A percentile compares a stretch with the other conserved stretches of the same genome.
These are phyloP conservation scores for Potentilla sterilis DNA, from an alignment of 306 rosid genomes.

Conservation along the genomic window DNA sequence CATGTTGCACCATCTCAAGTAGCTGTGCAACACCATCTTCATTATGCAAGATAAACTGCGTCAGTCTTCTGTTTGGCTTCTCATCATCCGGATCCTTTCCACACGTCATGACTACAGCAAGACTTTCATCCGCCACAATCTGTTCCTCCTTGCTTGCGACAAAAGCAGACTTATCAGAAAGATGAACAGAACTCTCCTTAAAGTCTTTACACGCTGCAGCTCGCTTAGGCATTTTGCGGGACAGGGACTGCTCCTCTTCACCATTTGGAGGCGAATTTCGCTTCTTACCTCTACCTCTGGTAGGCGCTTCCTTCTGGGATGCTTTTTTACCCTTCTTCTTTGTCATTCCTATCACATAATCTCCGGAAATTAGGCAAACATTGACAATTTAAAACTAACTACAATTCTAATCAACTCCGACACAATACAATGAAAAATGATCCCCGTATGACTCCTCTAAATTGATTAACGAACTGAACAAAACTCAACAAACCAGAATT, in stretches of 20 bases:
- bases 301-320: constrained; percentile 31
- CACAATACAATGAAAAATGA: not conserved
- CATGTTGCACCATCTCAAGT: constrained; percentile 78
- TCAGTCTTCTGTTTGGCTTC: constrained; percentile 67
- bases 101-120: constrained; percentile 61
- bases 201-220: constrained; percentile 73
- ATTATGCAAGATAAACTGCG: constrained; percentile 76
- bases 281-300: constrained; percentile 46
- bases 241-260: constrained; percentile 47
- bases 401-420: not conserved
- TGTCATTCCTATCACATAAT: constrained; percentile 29
- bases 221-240: constrained; percentile 79
- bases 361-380: not conserved
- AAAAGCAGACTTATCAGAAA: constrained; percentile 49
- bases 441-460: not conserved
- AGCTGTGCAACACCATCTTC: constrained; percentile 55
- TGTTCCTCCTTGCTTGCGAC: constrained; percentile 58
- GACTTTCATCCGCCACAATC: constrained; percentile 58
- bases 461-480: not conserved
- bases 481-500: not conserved
- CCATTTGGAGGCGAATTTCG: constrained; percentile 37
- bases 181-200: constrained; percentile 52
- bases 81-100: constrained; percentile 40
- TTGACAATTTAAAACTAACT: not conserved
- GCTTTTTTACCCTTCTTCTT: constrained; percentile 31